Base-by-base conservation (phyloP, 2,329 filamentous ascomycete genomes). In the Fonsecaea erecta region DNA sequence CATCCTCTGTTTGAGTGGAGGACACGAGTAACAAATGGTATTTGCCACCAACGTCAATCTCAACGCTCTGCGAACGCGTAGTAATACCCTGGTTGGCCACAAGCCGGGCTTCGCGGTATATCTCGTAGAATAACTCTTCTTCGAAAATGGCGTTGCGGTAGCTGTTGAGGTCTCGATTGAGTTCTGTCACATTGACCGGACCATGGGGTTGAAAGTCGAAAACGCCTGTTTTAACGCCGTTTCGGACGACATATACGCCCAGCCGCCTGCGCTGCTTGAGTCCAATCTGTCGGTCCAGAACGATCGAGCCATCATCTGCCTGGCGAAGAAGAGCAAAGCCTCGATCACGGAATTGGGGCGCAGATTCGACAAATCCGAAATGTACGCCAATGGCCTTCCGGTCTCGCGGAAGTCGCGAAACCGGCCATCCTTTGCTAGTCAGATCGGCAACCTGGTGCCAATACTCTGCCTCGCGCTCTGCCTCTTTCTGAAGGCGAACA, bases 371-470 rank as follows among this genome's bases (percentile, higher is more conserved):
- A 74, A 96, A 96, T 7, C 94, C 95, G 77, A 94, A 97, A 68
- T 91, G 88, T 37, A 98, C 94, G 21, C 90, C 93, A 56, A 98
- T 82, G 0, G 88, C 88, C 71, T 91, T 87, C 56, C 84, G 83
- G 71, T 94, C 88, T 6, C 88, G 82, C 0, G 92, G 92, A 46
- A 95, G 81, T 55, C 90, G 86, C 71, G 90, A 94, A 18, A 98
- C 81, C 21, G 90, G 89, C 94, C 95, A 99, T 3, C 93, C 93
- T 61, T 88, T 89, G 70, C 92, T 86, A 69, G 90, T 92, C 52
- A 98, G 88, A 9, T 88, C 86, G 53, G 96, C 80, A 1, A 98
- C 85, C 72, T 96, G 90, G 62, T 90, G 85, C 95, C 95, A 99
- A 77, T 96, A 99, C 71, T 85, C 89, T 1, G 88, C 89, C 79